Evolutionary conservation across 2,329 filamentous ascomycete genomes (phyloP), one percentile per base, ranked within the genome.

Genomic region (Stachybotrys elegans): DNA sequence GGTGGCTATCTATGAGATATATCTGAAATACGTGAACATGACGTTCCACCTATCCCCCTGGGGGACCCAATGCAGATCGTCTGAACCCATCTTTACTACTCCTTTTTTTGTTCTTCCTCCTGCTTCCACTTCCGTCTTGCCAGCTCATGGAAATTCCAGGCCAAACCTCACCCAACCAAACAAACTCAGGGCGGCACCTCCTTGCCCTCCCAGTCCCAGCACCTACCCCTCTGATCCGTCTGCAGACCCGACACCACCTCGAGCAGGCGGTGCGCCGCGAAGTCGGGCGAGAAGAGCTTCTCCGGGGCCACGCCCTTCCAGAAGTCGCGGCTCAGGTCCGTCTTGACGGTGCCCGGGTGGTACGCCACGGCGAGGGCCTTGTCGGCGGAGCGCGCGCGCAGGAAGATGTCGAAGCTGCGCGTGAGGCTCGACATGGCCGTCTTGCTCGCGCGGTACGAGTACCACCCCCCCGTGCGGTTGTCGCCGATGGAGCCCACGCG

Each of bases 261-360:
- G 21, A 83, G 60, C 64, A 93, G 64, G 59, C 72, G 76, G 66
- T 79, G 77, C 0, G 79, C 86, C 17, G 84, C 81, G 56, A 76
- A 83, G 48, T 83, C 81, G 1, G 80, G 72, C 47, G 73, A 78
- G 52, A 92, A 83, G 52, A 93, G 65, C 62, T 83, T 81, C 2
- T 57, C 71, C 52, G 76, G 71, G 37, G 71, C 71, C 34, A 85
- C 81, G 32, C 72, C 78, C 0, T 58, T 69, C 87, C 86, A 92
- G 58, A 87, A 93, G 35, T 81, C 81, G 55, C 71, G 75, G 50
- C 82, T 88, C 48, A 94, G 66, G 9, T 76, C 82, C 41, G 88
- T 93, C 68, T 76, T 82, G 40, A 93, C 87, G 1, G 88, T 93
- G 3, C 88, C 88, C 1, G 88, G 88, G 63, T 93, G 88, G 57